phyloP scores from a whole-genome alignment of 108 stramenopile genomes.

The Skeletonema marinoi region DNA sequence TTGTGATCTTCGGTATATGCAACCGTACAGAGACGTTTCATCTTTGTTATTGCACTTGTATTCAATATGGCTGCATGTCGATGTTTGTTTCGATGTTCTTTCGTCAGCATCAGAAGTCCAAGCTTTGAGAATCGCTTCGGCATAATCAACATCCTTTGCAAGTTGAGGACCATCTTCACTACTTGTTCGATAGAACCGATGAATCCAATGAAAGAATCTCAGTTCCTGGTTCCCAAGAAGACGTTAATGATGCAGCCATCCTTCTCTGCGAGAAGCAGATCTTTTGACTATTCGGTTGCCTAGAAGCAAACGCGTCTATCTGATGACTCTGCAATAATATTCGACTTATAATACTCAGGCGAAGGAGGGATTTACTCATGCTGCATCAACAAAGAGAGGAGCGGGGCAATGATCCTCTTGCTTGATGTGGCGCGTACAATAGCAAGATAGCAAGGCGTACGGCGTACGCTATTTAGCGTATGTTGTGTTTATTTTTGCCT shows the following conservation, averaged over 20 bases:
- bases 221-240: conserved; percentile 1
- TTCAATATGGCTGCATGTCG: conserved; percentile 9
- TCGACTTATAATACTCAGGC: background rate
- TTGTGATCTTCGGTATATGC: conserved; percentile 38
- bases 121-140: conserved; percentile 41
- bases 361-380: background rate
- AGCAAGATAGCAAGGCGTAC: too few relatives aligned
- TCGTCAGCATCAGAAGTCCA: conserved; percentile 37
- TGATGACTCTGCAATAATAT: background rate
- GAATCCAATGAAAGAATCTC: background rate
- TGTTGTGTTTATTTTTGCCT: too few relatives aligned
- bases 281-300: background rate
- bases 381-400: background rate
- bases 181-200: background rate
- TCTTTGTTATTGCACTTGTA: conserved; percentile 21
- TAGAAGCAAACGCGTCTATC: background rate
- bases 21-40: conserved; percentile 48
- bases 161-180: conserved; percentile 18
- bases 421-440: too few relatives aligned
- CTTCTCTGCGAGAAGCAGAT: background rate
- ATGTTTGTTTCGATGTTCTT: background rate
- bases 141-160: conserved; percentile 47
- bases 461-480: too few relatives aligned
- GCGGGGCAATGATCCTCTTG: background rate
- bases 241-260: background rate